Evolutionary conservation across 2,329 filamentous ascomycete species (phyloP), one percentile per base, ranked within the genome.

Genomic region (Magnaporthales sp.): DNA sequence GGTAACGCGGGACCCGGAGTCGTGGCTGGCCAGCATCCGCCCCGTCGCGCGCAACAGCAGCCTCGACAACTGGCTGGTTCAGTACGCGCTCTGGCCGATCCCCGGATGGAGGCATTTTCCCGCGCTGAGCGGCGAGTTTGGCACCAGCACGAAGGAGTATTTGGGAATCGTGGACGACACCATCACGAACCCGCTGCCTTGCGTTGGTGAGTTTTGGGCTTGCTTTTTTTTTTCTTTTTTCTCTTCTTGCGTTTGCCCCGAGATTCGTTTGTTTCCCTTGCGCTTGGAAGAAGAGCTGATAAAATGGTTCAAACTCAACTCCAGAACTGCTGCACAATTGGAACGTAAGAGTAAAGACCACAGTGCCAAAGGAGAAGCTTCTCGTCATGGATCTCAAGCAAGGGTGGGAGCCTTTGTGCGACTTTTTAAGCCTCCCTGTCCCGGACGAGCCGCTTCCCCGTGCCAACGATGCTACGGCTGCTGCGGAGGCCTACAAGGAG

Each of bases 321-420:
- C 9, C 24, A 68, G 68, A 67, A 8, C 26, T 66, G 4, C 24
- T 67, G 2, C 54, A 60, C 6, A 38, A 63, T 8, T 64, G 64
- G 64, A 65, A 65, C 60, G 32, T 62, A 26, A 58, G 46, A 29
- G 66, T 68, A 7, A 68, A 61, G 8, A 58, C 67, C 19, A 63
- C 69, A 1, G 72, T 75, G 7, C 72, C 73, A 4, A 9, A 64
- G 32, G 72, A 75, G 9, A 67, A 67, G 63, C 68, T 76, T 24
- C 66, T 75, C 10, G 69, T 73, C 54, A 70, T 72, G 30, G 68
- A 72, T 2, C 67, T 75, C 15, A 69, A 68, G 29, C 70, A 74
- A 6, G 76, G 75, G 0, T 78, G 77, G 76, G 74, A 67, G 24
- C 74, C 75, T 13, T 65, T 78, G 6, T 77, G 75, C 68, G 67